phyloP scores from a whole-genome alignment of 139 green algal species.

The Chlorella sp. region DNA sequence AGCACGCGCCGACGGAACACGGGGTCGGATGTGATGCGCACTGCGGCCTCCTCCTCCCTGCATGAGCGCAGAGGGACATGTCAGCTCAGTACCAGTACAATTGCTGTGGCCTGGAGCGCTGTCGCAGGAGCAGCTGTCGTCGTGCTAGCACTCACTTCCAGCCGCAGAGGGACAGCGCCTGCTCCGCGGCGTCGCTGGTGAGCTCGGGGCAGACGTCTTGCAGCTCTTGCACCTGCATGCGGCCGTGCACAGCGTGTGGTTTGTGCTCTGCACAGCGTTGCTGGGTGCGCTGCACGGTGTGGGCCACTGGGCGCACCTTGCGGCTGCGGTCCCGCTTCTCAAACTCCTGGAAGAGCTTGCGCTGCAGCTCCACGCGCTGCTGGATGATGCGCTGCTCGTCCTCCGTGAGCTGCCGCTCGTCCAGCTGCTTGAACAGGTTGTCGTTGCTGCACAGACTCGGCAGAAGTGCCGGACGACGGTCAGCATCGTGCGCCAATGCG shows the following conservation, averaged over 20 bases:
- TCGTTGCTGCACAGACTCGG: constrained; percentile 43
- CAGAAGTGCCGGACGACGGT: neutral
- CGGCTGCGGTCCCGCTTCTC: constrained; percentile 53
- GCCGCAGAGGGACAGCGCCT: constrained; percentile 56
- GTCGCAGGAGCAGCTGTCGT: too few species aligned
- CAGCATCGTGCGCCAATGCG: neutral
- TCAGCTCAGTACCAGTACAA: too few species aligned
- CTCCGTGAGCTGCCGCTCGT: constrained; percentile 61
- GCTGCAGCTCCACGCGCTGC: constrained; percentile 62
- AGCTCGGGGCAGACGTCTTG: constrained; percentile 56
- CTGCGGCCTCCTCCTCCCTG: constrained; percentile 63
- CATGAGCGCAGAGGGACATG: too few species aligned
- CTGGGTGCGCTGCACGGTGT: too few species aligned
- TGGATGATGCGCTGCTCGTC: constrained; percentile 72
- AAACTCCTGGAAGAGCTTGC: constrained; percentile 66
- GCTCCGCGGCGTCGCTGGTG: constrained; percentile 39
- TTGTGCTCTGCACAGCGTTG: too few species aligned
- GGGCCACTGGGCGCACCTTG: constrained; percentile 51
- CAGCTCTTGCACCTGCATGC: constrained; percentile 26
- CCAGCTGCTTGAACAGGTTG: constrained; percentile 76
- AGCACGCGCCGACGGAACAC: constrained; percentile 36
- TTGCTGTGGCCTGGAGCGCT: too few species aligned
- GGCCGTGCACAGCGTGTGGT: too few species aligned
- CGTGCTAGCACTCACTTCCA: constrained; percentile 35
- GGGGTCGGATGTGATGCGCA: constrained; percentile 43